phyloP scores from a whole-genome alignment of 2,329 filamentous ascomycete genomes.

The Diaporthe ampelina region DNA sequence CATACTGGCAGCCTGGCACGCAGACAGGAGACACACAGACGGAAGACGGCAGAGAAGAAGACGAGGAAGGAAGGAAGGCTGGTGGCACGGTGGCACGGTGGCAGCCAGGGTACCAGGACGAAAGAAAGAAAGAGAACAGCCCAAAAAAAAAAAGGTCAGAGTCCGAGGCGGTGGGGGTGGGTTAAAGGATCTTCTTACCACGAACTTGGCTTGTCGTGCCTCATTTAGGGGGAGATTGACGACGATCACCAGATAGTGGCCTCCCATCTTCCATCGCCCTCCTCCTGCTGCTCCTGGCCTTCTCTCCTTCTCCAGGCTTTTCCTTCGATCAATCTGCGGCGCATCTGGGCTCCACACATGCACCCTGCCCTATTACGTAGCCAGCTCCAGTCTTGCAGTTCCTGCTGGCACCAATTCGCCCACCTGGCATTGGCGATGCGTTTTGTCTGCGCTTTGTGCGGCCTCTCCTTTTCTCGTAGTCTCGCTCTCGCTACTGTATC shows the following conservation, averaged over 20 bases:
- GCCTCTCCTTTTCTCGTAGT: neutral
- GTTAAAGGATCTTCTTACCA: conserved; percentile 36
- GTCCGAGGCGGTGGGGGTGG: conserved; percentile 20
- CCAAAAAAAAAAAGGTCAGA: conserved; percentile 3
- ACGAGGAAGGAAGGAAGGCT: neutral
- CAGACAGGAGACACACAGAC: neutral
- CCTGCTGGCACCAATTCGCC: conserved; percentile 9
- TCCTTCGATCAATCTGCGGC: neutral
- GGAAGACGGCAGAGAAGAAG: neutral
- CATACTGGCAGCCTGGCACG: too few relatives aligned
- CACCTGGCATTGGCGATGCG: conserved; percentile 1
- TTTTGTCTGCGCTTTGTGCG: conserved; percentile 13
- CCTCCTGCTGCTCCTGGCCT: neutral
- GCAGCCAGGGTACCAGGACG: too few relatives aligned
- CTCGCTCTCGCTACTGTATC: neutral
- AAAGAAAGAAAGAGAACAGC: neutral
- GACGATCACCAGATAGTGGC: conserved; percentile 33
- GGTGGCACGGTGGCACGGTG: neutral
- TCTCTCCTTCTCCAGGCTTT: neutral
- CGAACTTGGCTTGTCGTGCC: conserved; percentile 30
- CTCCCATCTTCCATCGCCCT: neutral
- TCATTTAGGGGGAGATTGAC: conserved; percentile 39
- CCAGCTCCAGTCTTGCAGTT: conserved; percentile 7
- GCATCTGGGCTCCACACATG: conserved; percentile 3
- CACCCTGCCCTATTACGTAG: conserved; percentile 27